A percentile compares a stretch with the other conserved stretches of the same genome.
phyloP scores from a whole-genome alignment of 345 rosid species.

The Citrus medica region DNA sequence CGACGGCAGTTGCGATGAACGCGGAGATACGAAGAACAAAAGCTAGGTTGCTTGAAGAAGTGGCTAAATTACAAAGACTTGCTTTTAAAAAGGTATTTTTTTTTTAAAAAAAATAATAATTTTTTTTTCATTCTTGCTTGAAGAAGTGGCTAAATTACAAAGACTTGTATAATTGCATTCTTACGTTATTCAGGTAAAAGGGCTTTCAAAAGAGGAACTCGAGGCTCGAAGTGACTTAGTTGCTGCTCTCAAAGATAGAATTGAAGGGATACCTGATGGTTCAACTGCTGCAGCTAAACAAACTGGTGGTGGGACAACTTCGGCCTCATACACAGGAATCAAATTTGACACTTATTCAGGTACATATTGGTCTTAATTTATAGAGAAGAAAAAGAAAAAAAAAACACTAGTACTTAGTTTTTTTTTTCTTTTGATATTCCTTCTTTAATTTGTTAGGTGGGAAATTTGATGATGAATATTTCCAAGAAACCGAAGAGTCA shows the following conservation, averaged over 20 bases:
- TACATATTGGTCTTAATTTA: background rate
- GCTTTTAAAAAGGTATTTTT: conserved; percentile 51
- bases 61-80: conserved; percentile 60
- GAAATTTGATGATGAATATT: conserved; percentile 44
- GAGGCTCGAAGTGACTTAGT: conserved; percentile 63
- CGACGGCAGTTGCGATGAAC: conserved; percentile 56
- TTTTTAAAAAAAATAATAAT: background rate
- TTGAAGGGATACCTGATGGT: conserved; percentile 65
- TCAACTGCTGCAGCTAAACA: conserved; percentile 37
- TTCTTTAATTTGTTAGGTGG: conserved; percentile 24
- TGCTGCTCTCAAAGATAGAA: conserved; percentile 50
- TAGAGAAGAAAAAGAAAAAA: too few species aligned
- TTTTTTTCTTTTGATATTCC: background rate
- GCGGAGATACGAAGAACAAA: conserved; percentile 67
- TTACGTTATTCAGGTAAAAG: conserved; percentile 35
- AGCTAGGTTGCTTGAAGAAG: conserved; percentile 57
- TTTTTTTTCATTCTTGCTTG: conserved; percentile 37
- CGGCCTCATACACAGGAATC: conserved; percentile 41
- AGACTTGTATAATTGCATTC: conserved; percentile 3
- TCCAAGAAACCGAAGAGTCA: conserved; percentile 54
- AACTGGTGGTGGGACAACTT: conserved; percentile 35
- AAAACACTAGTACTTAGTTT: background rate
- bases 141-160: conserved; percentile 64
- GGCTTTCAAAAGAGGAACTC: conserved; percentile 53
- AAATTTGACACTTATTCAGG: conserved; percentile 49